Evolutionary conservation across 106 monocot species (phyloP), one percentile per base, ranked within the genome.

Genomic region (Narthecium ossifragum): DNA sequence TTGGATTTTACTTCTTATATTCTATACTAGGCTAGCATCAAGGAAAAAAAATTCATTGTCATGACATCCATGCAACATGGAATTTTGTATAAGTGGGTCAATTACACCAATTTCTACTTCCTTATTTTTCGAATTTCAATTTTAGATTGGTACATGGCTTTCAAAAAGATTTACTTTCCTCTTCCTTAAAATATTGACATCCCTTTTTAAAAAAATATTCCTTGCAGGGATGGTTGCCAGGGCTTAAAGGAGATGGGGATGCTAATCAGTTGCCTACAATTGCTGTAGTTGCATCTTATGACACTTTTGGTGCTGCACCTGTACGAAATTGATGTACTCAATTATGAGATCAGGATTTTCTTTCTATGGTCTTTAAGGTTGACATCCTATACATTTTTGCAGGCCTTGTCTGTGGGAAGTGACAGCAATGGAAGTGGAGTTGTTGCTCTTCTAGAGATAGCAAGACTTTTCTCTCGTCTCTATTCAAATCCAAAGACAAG

Each of bases 351-450:
- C 30, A 26, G 50, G 10, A 7, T 40, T 5, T 21, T 46, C 7
- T 38, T 18, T 14, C 9, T 53, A 12, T 68, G 15, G 2, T 39
- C 30, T 21, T 22, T 34, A 23, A 34, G 3, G 50, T n/a, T 25
- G n/a, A n/a, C n/a, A n/a, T n/a, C n/a, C n/a, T n/a, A n/a, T n/a
- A 34, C 41, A 48, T 70, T 63, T 66, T 43, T 59, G 51, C 41
- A 91, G 98, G 84, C 83, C 62, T 75, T 98, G 26, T 79, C 91
- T 46, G 81, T 82, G 43, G 98, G 98, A 54, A 72, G 80, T 77
- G 91, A 98, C 65, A 91, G 98, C 54, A 98, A 98, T 70, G 98
- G 98, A 52, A 98, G 91, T 82, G 98, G 98, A 46, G 91, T 77
- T 53, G 98, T 81, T 26, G 87, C 84, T 59, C 78, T 98, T 61